Evolutionary conservation across 2,329 filamentous ascomycete species (phyloP), one percentile per base, ranked within the genome.

Genomic region (Aspergillus fischeri): DNA sequence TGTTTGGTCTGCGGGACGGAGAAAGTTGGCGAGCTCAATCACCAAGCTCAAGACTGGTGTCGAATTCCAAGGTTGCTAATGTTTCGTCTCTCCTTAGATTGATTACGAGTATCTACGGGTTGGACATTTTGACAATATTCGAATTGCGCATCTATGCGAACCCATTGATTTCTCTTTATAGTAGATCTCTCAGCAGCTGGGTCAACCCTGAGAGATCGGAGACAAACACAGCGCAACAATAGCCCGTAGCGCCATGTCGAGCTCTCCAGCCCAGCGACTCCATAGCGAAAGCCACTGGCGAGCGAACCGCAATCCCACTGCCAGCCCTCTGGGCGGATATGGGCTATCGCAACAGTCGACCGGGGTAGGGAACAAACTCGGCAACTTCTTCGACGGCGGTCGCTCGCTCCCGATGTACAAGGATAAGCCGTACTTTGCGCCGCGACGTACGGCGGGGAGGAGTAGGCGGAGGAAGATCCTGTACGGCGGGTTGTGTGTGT

Each of bases 371-470:
- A 83, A 83, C 65, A 85, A 83, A 60, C 79, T 91, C 38, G 83
- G 83, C 52, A 81, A 80, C 57, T 81, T 92, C 59, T 86, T 92
- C 60, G 84, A 86, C 41, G 75, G 75, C 51, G 78, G 81, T 50
- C 80, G 83, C 76, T 80, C 85, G 57, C 78, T 99, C 61, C 94
- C 94, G 49, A 92, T 97, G 89, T 99, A 99, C 80, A 99, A 99
- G 77, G 94, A 99, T 77, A 99, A 99, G 74, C 94, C 94, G n/a
- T 94, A 90, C 71, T 78, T 75, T 56, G 67, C 74, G n/a, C 71
- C 75, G 59, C 80, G 83, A 64, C 83, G 84, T 66, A 79, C 72
- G n/a, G 69, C 81, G 60, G 80, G 80, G 52, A 80, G 84, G 35
- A 75, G 84, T 65, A 87, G 85, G 77, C 83, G 82, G 72, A 83